phyloP scores from a whole-genome alignment of 75 land plant genomes.

The Cryptomeria japonica region DNA sequence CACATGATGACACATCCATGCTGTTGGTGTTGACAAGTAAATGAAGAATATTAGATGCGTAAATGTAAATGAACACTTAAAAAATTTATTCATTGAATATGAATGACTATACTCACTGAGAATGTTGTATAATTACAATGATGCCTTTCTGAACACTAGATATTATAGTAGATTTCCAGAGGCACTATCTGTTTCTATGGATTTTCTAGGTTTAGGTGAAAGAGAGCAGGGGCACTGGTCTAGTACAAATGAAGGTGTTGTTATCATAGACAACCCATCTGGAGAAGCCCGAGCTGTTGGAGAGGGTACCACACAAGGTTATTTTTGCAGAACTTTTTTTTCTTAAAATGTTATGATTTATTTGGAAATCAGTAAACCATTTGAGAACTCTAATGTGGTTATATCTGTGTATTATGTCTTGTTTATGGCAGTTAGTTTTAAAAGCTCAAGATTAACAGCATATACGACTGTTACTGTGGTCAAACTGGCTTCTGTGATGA shows the following conservation, averaged over 20 bases:
- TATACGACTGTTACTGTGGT: conserved; percentile 68
- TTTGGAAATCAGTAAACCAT: background rate
- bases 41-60: background rate
- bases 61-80: background rate
- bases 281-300: conserved; percentile 77
- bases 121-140: background rate
- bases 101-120: background rate
- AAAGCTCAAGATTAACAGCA: conserved; percentile 55
- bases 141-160: background rate
- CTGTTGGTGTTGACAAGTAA: background rate
- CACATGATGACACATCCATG: background rate
- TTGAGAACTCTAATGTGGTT: background rate
- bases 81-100: background rate
- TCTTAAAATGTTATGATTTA: background rate
- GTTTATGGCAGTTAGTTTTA: conserved; percentile 51
- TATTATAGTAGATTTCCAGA: background rate
- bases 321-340: background rate
- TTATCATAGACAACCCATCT: conserved; percentile 49
- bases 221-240: conserved; percentile 68
- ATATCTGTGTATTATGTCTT: background rate
- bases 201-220: conserved; percentile 36
- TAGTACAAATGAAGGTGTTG: conserved; percentile 59
- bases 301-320: conserved; percentile 75
- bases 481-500: conserved; percentile 33
- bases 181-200: background rate